Conservation (phyloP, 2,329 filamentous ascomycete genomes). For the Scleromitrula shiraiana region DNA sequence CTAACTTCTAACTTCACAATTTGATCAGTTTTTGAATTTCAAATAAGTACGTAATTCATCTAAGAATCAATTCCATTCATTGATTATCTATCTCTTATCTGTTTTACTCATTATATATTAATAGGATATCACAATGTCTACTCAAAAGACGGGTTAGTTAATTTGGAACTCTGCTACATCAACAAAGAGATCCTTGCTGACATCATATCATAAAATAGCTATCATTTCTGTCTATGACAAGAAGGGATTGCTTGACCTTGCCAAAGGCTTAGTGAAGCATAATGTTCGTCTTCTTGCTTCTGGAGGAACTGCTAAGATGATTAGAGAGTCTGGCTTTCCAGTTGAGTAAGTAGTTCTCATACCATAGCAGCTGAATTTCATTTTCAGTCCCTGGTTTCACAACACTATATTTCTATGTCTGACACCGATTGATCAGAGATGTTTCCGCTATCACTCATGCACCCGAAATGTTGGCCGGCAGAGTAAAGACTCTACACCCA, state of each 20-base stretch:
- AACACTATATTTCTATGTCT: background rate
- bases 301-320: constrained; percentile 91
- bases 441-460: constrained; percentile 95
- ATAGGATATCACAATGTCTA: constrained; percentile 5
- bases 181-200: constrained; percentile 10
- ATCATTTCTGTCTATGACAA: constrained; percentile 99
- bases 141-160: constrained; percentile 21
- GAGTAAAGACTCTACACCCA: constrained; percentile 93
- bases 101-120: background rate
- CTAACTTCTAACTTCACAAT: too few species aligned
- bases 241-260: constrained; percentile 86
- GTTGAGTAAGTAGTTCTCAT: constrained; percentile 60
- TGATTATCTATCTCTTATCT: background rate
- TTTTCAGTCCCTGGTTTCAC: too few species aligned
- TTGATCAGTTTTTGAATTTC: too few species aligned
- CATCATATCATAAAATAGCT: constrained; percentile 44
- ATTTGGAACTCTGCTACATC: background rate
- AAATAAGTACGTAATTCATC: background rate
- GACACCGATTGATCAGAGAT: constrained; percentile 54
- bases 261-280: constrained; percentile 81
- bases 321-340: constrained; percentile 88
- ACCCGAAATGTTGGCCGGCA: constrained; percentile 89
- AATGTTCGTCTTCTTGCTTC: constrained; percentile 91
- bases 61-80: background rate
- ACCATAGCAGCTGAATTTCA: background rate